Base-by-base conservation (phyloP, 2,329 filamentous ascomycete species). In the Aspergillus niger region DNA sequence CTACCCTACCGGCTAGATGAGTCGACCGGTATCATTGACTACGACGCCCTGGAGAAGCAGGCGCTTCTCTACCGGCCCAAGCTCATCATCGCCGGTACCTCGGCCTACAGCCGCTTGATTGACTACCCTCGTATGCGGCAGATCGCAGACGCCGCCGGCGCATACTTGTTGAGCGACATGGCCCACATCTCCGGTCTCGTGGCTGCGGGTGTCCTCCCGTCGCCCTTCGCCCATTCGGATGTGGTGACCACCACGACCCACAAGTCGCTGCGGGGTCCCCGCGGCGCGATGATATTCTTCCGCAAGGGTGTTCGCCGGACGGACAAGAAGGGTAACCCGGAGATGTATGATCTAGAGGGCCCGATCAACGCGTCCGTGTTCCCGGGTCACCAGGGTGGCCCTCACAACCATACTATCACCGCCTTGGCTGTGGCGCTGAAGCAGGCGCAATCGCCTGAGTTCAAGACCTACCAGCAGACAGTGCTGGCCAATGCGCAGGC, bases 211-310 rank as follows among this genome's bases (percentile, higher is more conserved):
- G 95, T 97, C 69, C 95, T 98, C 75, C 92, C 93, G 65, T 93
- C 91, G 52, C 95, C 95, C 48, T 99, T 99, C 83, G 84, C 87
- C 65, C 83, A 96, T 78, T 94, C 95, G 68, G 95, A 99, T 76
- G 90, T 99, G 60, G 95, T 99, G 70, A 99, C 95, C 65, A 99
- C 95, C 65, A 99, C 95, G 64, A 99, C 95, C 50, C 95, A 99
- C 88, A 99, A 99, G 86, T 97, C 93, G 58, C 90, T 99, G 70
- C 92, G 95, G 80, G 95, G 95, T 62, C 95, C 95, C 62, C 92
- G 95, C 77, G 95, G 95, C 74, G 95, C 95, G 76, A 99, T 99
- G 95, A 99, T 99, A 82, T 99, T 99, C 87, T 99, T 93, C 89
- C 91, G 95, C 80, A 97, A 96, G 84, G 95, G 95, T 65, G 89